These are phyloP conservation scores for Beauveria rudraprayagi DNA, from an alignment of 2,329 filamentous ascomycete species.

Conservation along the genomic window DNA sequence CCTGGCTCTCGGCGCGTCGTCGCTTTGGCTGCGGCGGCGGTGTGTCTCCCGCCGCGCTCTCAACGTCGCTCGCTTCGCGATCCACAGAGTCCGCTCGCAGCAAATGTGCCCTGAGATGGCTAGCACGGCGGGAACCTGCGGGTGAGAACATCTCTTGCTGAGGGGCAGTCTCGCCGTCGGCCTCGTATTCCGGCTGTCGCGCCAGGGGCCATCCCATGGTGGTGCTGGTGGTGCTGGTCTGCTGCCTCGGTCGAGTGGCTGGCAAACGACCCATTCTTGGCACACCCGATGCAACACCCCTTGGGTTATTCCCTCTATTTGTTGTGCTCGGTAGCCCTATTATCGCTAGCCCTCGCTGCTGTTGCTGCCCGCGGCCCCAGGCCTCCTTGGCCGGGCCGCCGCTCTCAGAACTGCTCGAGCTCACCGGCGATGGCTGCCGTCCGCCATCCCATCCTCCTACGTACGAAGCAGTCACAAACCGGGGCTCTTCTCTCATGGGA, in stretches of 20 bases:
- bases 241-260: not conserved
- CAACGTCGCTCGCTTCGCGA: not conserved
- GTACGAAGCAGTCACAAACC: constrained; percentile 1
- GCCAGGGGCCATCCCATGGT: not conserved
- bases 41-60: not conserved
- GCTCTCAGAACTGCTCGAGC: not conserved
- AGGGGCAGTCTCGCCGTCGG: not conserved
- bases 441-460: not conserved
- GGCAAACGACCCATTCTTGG: not conserved
- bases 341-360: not conserved
- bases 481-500: constrained; percentile 10
- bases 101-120: not conserved
- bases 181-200: not conserved
- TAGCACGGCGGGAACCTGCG: not conserved
- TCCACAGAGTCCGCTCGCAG: not conserved
- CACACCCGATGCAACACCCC: not conserved
- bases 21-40: not conserved
- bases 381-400: not conserved
- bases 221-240: not conserved
- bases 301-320: not conserved
- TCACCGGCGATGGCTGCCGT: not conserved
- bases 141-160: not conserved
- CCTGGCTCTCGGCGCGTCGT: not conserved
- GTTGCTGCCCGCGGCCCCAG: not conserved
- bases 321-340: not conserved